Base-by-base conservation (phyloP, 257 asterid species). In the Solanum etuberosum region DNA sequence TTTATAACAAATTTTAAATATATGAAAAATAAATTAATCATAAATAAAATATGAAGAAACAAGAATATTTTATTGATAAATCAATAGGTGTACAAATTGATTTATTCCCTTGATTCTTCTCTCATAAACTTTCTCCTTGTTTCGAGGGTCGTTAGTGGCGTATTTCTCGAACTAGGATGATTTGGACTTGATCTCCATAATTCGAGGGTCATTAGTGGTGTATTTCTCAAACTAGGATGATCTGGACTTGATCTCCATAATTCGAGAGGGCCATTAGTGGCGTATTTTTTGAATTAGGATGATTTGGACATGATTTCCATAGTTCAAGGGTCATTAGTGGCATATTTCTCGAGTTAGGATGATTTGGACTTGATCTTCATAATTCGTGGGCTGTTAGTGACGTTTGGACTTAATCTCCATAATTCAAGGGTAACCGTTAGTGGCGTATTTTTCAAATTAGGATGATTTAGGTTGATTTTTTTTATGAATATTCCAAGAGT, bases 101-200 rank as follows among this genome's bases (percentile, higher is more conserved):
- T 40, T 40, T 9, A 40, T 40, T 10, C 4, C 10, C 43, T 54
- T 54, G 2, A 18, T 6, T 54, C 8, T 18, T 18, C 63, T 54
- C 0, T 54, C 63, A 18, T 54, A 2, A 18, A 1, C 9, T 54
- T 54, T 54, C n/a, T 54, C 5, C 10, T 1, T 54, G n/a, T 2
- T 0, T 54, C n/a, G 11, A 54, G 11, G 4, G 1, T 8, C 4
- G 0, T 54, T 20, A 54, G 25, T 54, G 2, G 9, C 6, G n/a
- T 54, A 54, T 54, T 54, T 46, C 1, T 54, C n/a, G 9, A 5
- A 51, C 23, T 18, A 1, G 0, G 9, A 18, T 18, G 23, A 51
- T 51, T 51, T 51, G 0, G 61, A 18, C n/a, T 51, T 51, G n/a
- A 51, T 51, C 61, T 51, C 0, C n/a, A 51, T 18, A 51, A 51